These are phyloP conservation scores for Cyclanthera cordifolia DNA, from an alignment of 306 rosid species.

Conservation along the genomic window DNA sequence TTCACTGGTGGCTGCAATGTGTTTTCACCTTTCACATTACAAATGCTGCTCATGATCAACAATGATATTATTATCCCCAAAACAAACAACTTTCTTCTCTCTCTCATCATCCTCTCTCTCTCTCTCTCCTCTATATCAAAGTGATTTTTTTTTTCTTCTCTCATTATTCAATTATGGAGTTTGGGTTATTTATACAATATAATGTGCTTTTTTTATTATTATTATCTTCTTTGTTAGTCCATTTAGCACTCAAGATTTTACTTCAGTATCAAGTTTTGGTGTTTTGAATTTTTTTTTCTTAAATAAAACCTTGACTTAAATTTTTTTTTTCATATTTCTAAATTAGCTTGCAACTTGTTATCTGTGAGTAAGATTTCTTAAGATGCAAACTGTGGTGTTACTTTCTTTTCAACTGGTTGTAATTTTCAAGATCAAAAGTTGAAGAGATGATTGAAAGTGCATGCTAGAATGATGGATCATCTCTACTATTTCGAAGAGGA, in stretches of 20 bases:
- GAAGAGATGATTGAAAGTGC: no score
- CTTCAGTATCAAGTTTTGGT: neutral
- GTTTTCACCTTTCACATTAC: slow-evolving; percentile 14
- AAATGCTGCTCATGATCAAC: slow-evolving; percentile 19
- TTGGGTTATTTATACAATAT: neutral
- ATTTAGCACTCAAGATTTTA: neutral
- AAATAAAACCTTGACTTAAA: no score
- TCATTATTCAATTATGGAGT: neutral
- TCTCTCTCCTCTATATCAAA: neutral
- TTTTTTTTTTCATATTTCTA: no score
- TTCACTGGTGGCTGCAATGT: slow-evolving; percentile 17
- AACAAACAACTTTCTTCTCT: neutral
- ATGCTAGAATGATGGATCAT: no score
- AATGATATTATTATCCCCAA: slow-evolving; percentile 16
- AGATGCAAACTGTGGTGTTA: no score
- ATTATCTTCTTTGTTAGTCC: neutral
- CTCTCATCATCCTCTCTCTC: slow-evolving; percentile 22
- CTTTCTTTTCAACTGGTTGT: no score
- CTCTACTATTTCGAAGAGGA: no score
- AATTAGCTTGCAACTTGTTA: no score
- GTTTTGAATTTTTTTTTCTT: no score
- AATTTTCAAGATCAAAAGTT: no score
- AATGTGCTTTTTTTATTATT: neutral
- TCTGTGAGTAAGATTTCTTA: no score
- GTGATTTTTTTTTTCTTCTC: no score